Evolutionary conservation across 495 filamentous ascomycete genomes (phyloP).

Genomic region (Lichenothelia convexa): DNA sequence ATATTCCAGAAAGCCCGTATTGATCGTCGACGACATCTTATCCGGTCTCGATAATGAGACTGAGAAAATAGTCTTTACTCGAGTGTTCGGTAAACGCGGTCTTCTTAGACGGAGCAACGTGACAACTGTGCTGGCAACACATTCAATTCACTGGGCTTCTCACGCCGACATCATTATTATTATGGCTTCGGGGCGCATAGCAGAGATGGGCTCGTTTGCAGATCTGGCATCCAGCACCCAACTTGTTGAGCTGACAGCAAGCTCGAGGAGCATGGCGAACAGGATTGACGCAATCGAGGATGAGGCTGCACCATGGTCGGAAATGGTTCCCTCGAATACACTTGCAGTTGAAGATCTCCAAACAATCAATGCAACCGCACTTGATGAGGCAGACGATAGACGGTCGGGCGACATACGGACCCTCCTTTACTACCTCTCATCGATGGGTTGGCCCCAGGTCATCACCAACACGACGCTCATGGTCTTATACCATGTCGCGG

Average conservation of each 20-base stretch:
- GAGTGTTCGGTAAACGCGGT: constrained; percentile 24
- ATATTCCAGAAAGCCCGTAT: constrained; percentile 15
- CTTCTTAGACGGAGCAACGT: constrained; percentile 18
- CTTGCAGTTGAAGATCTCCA: not conserved
- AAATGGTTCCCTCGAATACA: too few species aligned
- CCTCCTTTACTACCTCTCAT: constrained; percentile 5
- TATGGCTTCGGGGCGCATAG: constrained; percentile 6
- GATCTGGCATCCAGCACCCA: too few species aligned
- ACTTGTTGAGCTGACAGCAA: too few species aligned
- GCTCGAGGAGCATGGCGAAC: not conserved
- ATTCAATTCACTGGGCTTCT: constrained; percentile 3
- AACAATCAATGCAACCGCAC: not conserved
- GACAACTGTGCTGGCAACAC: constrained; percentile 26
- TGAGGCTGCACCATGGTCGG: not conserved
- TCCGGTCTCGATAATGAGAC: constrained; percentile 23
- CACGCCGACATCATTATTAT: constrained; percentile 10
- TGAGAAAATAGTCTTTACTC: constrained; percentile 20
- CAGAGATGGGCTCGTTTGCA: not conserved
- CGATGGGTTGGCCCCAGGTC: constrained; percentile 5
- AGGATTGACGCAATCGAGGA: not conserved
- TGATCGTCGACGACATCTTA: constrained; percentile 24
- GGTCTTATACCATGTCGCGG: not conserved
- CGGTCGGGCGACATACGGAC: constrained; percentile 6
- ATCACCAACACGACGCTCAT: constrained; percentile 1
- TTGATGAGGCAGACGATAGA: constrained; percentile 2